Evolutionary conservation across 140 eudicot species (phyloP).

Genomic region (Flaveria floridana): DNA sequence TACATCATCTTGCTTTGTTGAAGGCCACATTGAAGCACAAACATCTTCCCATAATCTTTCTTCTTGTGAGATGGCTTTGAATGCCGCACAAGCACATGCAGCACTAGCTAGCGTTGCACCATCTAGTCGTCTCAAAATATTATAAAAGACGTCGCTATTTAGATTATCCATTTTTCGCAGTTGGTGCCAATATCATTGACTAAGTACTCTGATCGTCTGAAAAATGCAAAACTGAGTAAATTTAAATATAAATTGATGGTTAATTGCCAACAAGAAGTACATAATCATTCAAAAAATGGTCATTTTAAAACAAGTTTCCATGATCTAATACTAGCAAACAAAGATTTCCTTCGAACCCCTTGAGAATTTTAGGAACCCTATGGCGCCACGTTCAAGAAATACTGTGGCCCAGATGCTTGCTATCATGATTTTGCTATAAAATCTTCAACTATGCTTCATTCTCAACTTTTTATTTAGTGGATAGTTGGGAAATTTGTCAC

Average conservation of each 20-base stretch:
- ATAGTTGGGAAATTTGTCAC: constrained; percentile 1
- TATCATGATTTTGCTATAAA: not conserved
- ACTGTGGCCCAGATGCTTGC: not conserved
- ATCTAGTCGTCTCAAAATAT: constrained; percentile 75
- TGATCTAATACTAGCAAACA: not conserved
- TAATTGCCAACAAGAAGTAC: not conserved
- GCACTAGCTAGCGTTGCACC: constrained; percentile 85
- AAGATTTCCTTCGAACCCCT: not conserved
- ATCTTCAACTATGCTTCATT: constrained; percentile 7
- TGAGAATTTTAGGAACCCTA: not conserved
- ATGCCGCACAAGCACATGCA: constrained; percentile 77
- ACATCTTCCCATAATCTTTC: constrained; percentile 87
- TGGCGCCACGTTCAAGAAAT: not conserved
- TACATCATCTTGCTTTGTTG: constrained; percentile 75
- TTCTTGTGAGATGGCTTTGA: constrained; percentile 68
- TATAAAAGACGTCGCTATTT: constrained; percentile 66
- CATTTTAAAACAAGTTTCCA: not conserved
- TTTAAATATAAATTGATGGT: not conserved
- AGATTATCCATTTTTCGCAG: constrained; percentile 49
- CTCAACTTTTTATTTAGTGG: not conserved
- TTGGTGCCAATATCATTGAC: constrained; percentile 41
- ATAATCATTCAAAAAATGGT: not conserved
- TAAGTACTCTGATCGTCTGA: constrained; percentile 34
- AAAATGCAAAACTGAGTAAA: not conserved
- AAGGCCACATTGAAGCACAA: constrained; percentile 77